Conservation (phyloP, 495 filamentous ascomycete species). For the Penicillium longicatenatum region DNA sequence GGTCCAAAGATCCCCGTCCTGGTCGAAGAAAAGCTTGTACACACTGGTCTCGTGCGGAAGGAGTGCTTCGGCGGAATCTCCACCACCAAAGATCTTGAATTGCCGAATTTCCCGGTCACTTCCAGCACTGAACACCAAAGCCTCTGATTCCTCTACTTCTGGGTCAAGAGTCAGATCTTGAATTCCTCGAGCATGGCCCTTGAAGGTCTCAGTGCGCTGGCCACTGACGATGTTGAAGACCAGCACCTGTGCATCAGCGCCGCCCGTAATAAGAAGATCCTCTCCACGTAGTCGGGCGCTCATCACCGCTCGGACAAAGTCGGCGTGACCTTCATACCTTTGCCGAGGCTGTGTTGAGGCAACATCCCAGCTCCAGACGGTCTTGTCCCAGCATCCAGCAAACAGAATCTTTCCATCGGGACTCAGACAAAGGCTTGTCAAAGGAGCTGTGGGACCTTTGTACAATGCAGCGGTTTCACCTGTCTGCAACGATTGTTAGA, state of each 20-base stretch:
- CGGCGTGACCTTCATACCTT: conserved; percentile 76
- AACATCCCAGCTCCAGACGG: conserved; percentile 79
- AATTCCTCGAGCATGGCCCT: conserved; percentile 77
- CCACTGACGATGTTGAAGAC: conserved; percentile 76
- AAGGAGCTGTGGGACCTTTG: conserved; percentile 74
- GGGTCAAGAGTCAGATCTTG: conserved; percentile 77
- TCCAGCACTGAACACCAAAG: conserved; percentile 72
- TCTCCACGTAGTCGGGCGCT: conserved; percentile 55
- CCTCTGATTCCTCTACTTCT: conserved; percentile 36
- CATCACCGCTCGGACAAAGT: conserved; percentile 82
- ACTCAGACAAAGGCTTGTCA: conserved; percentile 75
- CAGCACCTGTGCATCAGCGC: conserved; percentile 82
- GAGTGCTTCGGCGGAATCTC: conserved; percentile 60
- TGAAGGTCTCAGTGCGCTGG: conserved; percentile 67
- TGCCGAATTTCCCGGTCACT: conserved; percentile 83
- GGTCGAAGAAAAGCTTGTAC: conserved; percentile 74
- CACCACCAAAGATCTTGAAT: conserved; percentile 43
- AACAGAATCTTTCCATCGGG: conserved; percentile 64
- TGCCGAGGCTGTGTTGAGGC: conserved; percentile 49
- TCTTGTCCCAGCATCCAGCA: conserved; percentile 92
- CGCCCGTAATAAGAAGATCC: conserved; percentile 78
- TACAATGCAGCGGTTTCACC: conserved; percentile 56
- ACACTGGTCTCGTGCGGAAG: conserved; percentile 88
- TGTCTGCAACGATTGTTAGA: conserved; percentile 35
- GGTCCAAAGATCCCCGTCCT: conserved; percentile 82